Evolutionary conservation across 257 asterid species (phyloP).

Genomic region (Schizonepeta tenuifolia): DNA sequence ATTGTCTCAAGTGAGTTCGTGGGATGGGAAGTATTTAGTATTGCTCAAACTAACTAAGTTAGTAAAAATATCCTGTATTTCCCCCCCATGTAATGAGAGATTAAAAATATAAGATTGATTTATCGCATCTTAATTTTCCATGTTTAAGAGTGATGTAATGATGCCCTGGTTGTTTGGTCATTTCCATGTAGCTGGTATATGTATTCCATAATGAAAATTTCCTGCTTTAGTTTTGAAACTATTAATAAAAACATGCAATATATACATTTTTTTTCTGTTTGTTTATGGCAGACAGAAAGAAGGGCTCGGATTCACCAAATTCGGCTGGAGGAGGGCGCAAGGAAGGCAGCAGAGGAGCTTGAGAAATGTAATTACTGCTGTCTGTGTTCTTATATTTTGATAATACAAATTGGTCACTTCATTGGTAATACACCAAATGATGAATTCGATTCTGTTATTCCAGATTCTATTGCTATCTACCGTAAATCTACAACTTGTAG

Average conservation of each 20-base stretch:
- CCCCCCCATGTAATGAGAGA: not conserved
- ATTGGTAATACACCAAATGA: slow-evolving; percentile 11
- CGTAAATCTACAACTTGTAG: not conserved
- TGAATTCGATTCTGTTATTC: not conserved
- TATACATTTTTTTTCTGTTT: slow-evolving; percentile 16
- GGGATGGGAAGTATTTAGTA: not conserved
- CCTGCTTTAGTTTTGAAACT: not conserved
- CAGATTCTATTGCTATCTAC: slow-evolving; percentile 8
- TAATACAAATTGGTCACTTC: not conserved
- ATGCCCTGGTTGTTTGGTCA: not conserved
- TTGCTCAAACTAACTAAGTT: not conserved
- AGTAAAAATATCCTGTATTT: not conserved
- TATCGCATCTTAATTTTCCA: not conserved
- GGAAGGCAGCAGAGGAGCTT: slow-evolving; percentile 88
- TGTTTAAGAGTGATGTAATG: not conserved
- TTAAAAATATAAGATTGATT: slow-evolving; percentile 1
- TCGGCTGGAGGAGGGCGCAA: slow-evolving; percentile 91
- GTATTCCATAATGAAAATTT: not conserved
- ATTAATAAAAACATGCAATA: not conserved
- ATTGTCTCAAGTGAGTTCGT: not conserved
- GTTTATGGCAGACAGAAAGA: slow-evolving; percentile 60
- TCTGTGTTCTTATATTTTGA: not conserved
- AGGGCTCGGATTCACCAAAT: slow-evolving; percentile 85
- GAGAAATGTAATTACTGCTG: slow-evolving; percentile 63
- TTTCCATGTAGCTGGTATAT: slow-evolving; percentile 1